Conservation (phyloP, 2,329 filamentous ascomycete genomes). For the Graphilbum sp. region DNA sequence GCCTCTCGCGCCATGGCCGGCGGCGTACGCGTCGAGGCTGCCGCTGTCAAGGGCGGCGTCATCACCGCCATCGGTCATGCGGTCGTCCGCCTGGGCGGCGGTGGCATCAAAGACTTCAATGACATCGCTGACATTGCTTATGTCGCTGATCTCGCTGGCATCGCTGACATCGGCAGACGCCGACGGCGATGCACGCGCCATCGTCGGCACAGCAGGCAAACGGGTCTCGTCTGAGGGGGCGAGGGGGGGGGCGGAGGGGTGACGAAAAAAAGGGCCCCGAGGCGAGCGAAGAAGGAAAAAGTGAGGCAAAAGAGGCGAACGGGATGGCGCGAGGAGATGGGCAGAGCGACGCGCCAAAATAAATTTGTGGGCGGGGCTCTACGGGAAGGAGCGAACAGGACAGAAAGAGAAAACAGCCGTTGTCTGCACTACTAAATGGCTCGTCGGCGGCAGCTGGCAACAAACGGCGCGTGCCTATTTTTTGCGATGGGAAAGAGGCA, state of each 20-base stretch:
- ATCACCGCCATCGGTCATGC: slow-evolving; percentile 15
- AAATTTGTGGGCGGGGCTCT: not conserved
- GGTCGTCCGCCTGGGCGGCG: not conserved
- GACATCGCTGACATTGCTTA: too few species aligned
- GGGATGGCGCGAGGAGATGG: not conserved
- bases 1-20: slow-evolving; percentile 14
- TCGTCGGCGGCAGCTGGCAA: not conserved
- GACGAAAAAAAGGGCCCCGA: not conserved
- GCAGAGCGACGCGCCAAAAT: not conserved
- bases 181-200: not conserved
- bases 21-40: slow-evolving; percentile 30
- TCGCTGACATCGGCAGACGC: not conserved
- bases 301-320: not conserved
- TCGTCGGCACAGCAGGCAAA: not conserved
- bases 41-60: slow-evolving; percentile 24
- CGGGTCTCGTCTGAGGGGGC: not conserved
- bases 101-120: too few species aligned
- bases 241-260: not conserved
- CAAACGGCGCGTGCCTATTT: too few species aligned
- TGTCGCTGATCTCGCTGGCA: too few species aligned
- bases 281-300: not conserved
- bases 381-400: not conserved
- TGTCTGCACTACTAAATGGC: not conserved
- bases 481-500: too few species aligned
- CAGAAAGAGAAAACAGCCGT: too few species aligned